phyloP scores from a whole-genome alignment of 2,329 filamentous ascomycete genomes.

The Penicillium sp. region DNA sequence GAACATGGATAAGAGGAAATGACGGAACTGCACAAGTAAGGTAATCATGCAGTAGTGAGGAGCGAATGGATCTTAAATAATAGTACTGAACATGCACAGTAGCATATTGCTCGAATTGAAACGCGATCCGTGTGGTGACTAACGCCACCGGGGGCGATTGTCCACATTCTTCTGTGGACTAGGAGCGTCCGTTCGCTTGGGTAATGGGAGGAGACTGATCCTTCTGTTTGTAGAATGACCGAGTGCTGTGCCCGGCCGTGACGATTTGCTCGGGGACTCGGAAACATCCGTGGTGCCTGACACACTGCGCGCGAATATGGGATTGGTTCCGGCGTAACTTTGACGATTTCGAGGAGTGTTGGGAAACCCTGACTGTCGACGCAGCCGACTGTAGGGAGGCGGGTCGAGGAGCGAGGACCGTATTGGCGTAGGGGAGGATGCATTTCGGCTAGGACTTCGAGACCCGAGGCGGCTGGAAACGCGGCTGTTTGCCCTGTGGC shows the following conservation, averaged over 20 bases:
- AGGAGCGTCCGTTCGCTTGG: slow-evolving; percentile 33
- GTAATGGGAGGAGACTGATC: slow-evolving; percentile 43
- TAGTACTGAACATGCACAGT: background rate
- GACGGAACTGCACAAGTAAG: slow-evolving; percentile 5
- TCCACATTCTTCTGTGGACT: slow-evolving; percentile 28
- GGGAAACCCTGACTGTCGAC: slow-evolving; percentile 27
- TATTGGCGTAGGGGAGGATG: slow-evolving; percentile 29
- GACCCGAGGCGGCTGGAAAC: slow-evolving; percentile 34
- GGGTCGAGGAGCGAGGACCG: slow-evolving; percentile 38
- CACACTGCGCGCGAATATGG: slow-evolving; percentile 31
- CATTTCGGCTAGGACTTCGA: slow-evolving; percentile 31
- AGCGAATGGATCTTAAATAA: background rate
- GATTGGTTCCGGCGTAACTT: slow-evolving; percentile 37
- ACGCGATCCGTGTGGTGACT: background rate
- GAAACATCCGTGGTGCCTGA: slow-evolving; percentile 21
- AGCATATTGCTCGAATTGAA: background rate
- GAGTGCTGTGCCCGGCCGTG: slow-evolving; percentile 41
- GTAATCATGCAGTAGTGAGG: background rate
- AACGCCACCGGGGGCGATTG: slow-evolving; percentile 41
- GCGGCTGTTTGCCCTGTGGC: slow-evolving; percentile 36
- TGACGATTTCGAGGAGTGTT: slow-evolving; percentile 40
- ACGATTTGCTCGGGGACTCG: slow-evolving; percentile 32
- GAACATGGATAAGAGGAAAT: slow-evolving; percentile 12
- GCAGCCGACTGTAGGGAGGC: slow-evolving; percentile 45
- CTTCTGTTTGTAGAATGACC: slow-evolving; percentile 42